Conservation (phyloP, 2,329 filamentous ascomycete species). For the Fusarium incarnatum region DNA sequence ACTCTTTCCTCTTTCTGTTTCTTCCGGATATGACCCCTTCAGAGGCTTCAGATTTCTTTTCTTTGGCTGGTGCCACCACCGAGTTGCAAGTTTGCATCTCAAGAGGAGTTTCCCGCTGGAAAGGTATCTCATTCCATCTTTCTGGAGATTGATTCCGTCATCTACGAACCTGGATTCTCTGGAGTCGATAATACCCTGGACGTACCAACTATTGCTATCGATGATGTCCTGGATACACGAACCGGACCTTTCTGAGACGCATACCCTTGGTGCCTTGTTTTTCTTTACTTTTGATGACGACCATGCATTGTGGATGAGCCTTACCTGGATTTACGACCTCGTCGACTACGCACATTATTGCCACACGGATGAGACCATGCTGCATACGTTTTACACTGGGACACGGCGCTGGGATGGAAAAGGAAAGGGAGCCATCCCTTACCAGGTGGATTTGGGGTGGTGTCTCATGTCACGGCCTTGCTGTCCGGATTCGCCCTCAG, state of each 20-base stretch:
- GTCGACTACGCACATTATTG: conserved; percentile 44
- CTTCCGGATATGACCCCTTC: conserved; percentile 42
- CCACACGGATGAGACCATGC: conserved; percentile 51
- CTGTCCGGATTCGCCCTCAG: conserved; percentile 51
- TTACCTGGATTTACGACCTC: conserved; percentile 42
- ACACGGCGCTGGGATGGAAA: conserved; percentile 50
- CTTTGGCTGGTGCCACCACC: conserved; percentile 40
- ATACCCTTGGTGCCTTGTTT: conserved; percentile 39
- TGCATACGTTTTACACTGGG: conserved; percentile 50
- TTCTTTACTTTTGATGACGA: conserved; percentile 43
- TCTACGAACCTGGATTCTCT: conserved; percentile 35
- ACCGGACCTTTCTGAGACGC: conserved; percentile 39
- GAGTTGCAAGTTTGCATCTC: conserved; percentile 50
- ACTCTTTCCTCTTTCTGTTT: conserved; percentile 44
- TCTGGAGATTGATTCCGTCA: conserved; percentile 38
- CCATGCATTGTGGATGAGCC: conserved; percentile 47
- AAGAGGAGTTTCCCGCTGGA: conserved; percentile 42
- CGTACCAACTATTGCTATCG: conserved; percentile 41
- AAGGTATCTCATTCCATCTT: conserved; percentile 37
- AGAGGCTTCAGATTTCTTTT: conserved; percentile 41
- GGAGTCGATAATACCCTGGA: conserved; percentile 44
- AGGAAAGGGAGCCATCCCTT: conserved; percentile 41
- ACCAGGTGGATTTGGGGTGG: conserved; percentile 44
- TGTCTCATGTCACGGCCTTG: conserved; percentile 46
- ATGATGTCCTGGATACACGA: conserved; percentile 41